Conservation (phyloP, 2,329 filamentous ascomycete genomes). For the Colletotrichum tofieldiae region DNA sequence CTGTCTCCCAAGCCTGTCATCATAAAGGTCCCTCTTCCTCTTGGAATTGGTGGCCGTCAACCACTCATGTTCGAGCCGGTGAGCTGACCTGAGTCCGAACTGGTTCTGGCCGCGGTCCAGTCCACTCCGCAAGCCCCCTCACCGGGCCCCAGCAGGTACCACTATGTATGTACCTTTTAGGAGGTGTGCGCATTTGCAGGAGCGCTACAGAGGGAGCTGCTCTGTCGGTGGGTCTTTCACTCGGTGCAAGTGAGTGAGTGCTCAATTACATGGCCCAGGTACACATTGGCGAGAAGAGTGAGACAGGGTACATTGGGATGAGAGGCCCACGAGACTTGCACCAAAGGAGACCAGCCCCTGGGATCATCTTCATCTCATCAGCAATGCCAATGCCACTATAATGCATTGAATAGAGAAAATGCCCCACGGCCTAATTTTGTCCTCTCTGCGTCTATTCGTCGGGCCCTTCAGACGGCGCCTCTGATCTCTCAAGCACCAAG, state of each 20-base stretch:
- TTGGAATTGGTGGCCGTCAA: conserved; percentile 7
- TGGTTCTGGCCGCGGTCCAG: background rate
- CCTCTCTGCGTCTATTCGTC: conserved; percentile 12
- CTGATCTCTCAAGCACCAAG: conserved; percentile 9
- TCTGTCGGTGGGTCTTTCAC: background rate
- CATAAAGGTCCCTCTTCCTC: conserved; percentile 10
- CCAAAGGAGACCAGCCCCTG: conserved; percentile 1
- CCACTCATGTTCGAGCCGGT: conserved; percentile 26
- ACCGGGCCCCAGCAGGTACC: background rate
- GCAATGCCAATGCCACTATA: conserved; percentile 17
- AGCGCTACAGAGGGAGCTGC: background rate
- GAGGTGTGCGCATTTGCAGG: conserved; percentile 9
- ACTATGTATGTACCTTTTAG: background rate
- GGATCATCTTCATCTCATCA: conserved; percentile 26
- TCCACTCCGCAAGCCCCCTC: conserved; percentile 8
- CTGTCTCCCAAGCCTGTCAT: conserved; percentile 33
- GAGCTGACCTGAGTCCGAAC: conserved; percentile 18
- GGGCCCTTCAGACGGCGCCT: conserved; percentile 31
- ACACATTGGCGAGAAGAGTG: background rate
- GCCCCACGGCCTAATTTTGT: conserved; percentile 32
- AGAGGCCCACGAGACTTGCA: background rate
- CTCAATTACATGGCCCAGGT: background rate
- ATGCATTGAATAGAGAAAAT: conserved; percentile 24
- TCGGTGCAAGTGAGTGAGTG: background rate
- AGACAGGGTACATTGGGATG: background rate